Conservation (phyloP, 192 early-diverging fungal genomes). For the Jimgerdemannia flammicorona region DNA sequence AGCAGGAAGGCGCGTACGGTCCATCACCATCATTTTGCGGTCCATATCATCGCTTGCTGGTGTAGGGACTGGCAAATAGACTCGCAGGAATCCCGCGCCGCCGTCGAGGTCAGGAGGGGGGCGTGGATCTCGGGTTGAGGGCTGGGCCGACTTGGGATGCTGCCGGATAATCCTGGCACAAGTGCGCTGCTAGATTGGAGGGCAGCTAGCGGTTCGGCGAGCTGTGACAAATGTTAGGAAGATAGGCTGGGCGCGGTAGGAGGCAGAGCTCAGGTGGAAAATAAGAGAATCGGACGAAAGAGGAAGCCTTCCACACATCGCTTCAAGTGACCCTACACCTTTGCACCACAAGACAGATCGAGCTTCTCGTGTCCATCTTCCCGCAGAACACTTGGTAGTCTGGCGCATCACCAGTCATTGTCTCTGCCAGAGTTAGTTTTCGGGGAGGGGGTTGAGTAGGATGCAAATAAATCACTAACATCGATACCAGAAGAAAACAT, state of each 20-base stretch:
- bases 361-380: not conserved
- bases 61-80: not conserved
- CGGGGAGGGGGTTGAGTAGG: not conserved
- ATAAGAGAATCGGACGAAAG: not conserved
- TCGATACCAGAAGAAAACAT: not conserved
- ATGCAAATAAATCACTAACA: not conserved
- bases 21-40: not conserved
- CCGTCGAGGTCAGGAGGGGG: not conserved
- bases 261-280: not conserved
- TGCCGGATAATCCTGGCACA: not conserved
- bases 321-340: no score
- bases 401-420: not conserved
- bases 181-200: not conserved
- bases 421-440: not conserved
- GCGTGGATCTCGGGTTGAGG: not conserved
- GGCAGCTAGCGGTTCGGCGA: no score
- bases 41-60: not conserved
- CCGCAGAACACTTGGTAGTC: not conserved
- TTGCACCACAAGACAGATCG: not conserved
- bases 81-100: not conserved
- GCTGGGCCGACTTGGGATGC: not conserved
- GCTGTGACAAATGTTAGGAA: not conserved
- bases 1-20: not conserved
- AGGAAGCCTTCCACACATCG: no score
- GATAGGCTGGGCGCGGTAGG: not conserved